Evolutionary conservation across 2,329 filamentous ascomycete genomes (phyloP).

Genomic region (Aspergillus sp.): DNA sequence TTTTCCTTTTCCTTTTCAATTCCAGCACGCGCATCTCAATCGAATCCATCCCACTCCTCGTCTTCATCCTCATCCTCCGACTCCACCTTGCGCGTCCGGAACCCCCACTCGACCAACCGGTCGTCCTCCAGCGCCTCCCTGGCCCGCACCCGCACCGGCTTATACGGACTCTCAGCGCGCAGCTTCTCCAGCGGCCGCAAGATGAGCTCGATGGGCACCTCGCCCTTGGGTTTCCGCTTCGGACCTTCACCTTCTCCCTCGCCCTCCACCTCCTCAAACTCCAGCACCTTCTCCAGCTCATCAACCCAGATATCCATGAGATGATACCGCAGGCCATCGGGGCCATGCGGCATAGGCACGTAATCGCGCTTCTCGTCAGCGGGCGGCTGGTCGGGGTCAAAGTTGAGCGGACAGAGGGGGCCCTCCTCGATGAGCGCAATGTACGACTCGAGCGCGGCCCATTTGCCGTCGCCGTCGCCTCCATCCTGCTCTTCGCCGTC

Average conservation of each 20-base stretch:
- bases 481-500: conserved; percentile 3
- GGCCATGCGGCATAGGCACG: conserved; percentile 56
- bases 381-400: conserved; percentile 31
- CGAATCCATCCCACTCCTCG: conserved; percentile 66
- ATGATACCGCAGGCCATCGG: conserved; percentile 83
- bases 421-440: conserved; percentile 41
- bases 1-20: not conserved
- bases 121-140: conserved; percentile 72
- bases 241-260: conserved; percentile 29
- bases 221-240: conserved; percentile 33
- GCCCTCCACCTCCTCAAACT: conserved; percentile 36
- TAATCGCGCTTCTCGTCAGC: conserved; percentile 27
- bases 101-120: conserved; percentile 64
- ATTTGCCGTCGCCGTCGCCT: conserved; percentile 15
- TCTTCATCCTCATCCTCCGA: conserved; percentile 35
- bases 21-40: conserved; percentile 34
- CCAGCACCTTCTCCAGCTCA: conserved; percentile 72
- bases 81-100: conserved; percentile 39
- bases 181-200: conserved; percentile 46
- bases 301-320: conserved; percentile 89
- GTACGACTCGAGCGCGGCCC: conserved; percentile 36
- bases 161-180: conserved; percentile 59
- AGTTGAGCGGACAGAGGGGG: conserved; percentile 40
- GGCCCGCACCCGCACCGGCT: conserved; percentile 69
- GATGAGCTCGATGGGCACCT: conserved; percentile 41